Conservation (phyloP, 495 filamentous ascomycete genomes). For the Penicillium egyptiacum region DNA sequence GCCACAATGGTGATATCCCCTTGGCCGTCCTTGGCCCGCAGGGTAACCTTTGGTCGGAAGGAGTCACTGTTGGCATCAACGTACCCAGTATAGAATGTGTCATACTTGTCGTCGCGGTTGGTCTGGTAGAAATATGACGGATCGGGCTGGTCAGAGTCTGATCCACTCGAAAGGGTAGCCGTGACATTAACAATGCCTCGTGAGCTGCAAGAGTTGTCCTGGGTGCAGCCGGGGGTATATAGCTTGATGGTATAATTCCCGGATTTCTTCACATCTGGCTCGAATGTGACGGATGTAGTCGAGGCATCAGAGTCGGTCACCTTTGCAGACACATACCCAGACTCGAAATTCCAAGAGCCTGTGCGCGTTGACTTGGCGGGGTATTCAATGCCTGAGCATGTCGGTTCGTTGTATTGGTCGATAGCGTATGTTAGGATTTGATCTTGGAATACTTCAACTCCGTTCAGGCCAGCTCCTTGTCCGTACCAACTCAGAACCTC, state of each 20-base stretch:
- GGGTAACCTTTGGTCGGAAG: constrained; percentile 80
- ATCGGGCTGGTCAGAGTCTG: constrained; percentile 38
- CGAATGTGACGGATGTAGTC: constrained; percentile 65
- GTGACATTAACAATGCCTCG: constrained; percentile 82
- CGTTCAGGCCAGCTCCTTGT: constrained; percentile 78
- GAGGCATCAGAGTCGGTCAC: constrained; percentile 57
- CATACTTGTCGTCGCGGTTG: constrained; percentile 92
- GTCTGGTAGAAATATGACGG: constrained; percentile 71
- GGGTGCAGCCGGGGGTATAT: constrained; percentile 85
- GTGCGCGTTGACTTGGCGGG: constrained; percentile 64
- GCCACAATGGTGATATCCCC: constrained; percentile 76
- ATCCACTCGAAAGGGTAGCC: constrained; percentile 60
- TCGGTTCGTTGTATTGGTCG: constrained; percentile 83
- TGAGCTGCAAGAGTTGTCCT: constrained; percentile 71
- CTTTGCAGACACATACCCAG: constrained; percentile 72
- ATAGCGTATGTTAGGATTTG: constrained; percentile 83
- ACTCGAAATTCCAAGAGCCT: constrained; percentile 71
- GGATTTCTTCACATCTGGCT: constrained; percentile 81
- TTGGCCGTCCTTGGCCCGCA: constrained; percentile 68
- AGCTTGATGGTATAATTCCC: constrained; percentile 87
- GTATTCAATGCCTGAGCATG: constrained; percentile 65
- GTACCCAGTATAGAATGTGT: constrained; percentile 79
- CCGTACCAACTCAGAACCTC: constrained; percentile 88
- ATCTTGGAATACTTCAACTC: constrained; percentile 87
- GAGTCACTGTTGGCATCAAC: constrained; percentile 71